Evolutionary conservation across 208 protist genomes (phyloP), one percentile per base, ranked within the genome.

Genomic region (Naegleria lovaniensis): DNA sequence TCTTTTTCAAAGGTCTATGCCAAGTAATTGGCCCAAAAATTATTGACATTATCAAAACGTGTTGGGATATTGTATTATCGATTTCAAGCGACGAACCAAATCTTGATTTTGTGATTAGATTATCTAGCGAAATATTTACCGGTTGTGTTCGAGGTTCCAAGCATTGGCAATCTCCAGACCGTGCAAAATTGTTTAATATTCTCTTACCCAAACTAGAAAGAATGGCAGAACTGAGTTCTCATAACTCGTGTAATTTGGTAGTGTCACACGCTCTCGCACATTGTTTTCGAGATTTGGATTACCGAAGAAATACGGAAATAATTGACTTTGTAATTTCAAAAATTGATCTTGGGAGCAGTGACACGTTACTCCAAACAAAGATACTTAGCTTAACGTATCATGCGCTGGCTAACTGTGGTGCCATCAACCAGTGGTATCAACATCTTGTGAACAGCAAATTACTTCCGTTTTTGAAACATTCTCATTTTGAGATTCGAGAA

Each of bases 11-110:
- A 43, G 88, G 88, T 33, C 19, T 90, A 0, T 90, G 59, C 29
- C 88, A 90, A 85, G 36, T 90, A 25, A 39, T 58, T 85, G 88
- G 88, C 16, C 19, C 11, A 58, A 25, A 90, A 59, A 33, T 90
- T 6, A 39, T 90, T 9, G n/a, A 84, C 6, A 58, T 40, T n/a
- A 7, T 38, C 5, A 67, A 90, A 0, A 25, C 43, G 6, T 25
- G 7, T n/a, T 55, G 51, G 4, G 88, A 90, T 15, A 76, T 39
- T 25, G 22, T 85, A 38, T 39, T 88, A 25, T n/a, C 43, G 0
- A 13, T 38, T 88, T 22, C 43, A 39, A 43, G 41, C 6, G n/a
- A 16, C 36, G 43, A 33, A 22, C 51, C 15, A 38, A 22, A 4
- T 39, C 41, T 58, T 38, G 85, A 88, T 38, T 38, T 13, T 41